Base-by-base conservation (phyloP, 805 yeast genomes). In the Suhomyces canberraensis region DNA sequence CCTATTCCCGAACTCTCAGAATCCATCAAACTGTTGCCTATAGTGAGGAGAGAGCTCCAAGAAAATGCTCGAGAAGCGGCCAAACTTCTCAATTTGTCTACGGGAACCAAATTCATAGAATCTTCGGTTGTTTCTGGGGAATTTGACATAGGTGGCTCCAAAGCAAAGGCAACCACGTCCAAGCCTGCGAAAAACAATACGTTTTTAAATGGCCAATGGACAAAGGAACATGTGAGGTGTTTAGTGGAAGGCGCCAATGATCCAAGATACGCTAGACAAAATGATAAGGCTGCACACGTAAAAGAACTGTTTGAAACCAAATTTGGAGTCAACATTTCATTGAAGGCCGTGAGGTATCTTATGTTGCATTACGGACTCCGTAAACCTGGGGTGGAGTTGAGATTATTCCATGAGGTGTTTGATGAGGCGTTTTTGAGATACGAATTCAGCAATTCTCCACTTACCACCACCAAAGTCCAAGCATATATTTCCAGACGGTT, bases 11-110 rank as follows among this genome's bases (percentile, higher is more conserved):
- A 48, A n/a, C 37, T 61, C 21, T 37, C 42, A 27, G 44, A 42
- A 8, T 45, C 30, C 25, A 42, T 47, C 8, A 60, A 52, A 7
- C 50, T 38, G 16, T 43, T 62, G 29, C 51, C 59, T 4, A 54
- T 54, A n/a, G 40, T 59, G 17, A 47, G 67, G 33, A 47, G 64
- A 14, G 56, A 54, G 28, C 42, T 57, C 13, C 40, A 38, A 27
- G 64, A 60, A 25, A 61, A 53, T 33, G 65, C 67, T 7, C 39
- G 44, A 15, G 64, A 60, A 36, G 67, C 61, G 4, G 66, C 61
- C 2, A 51, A 49, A 34, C 42, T 61, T 5, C 48, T 52, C 29
- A 16, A 8, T 16, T 27, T 29, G n/a, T 4, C 6, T 5, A 5
- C 16, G 11, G 8, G 4, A 7, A 8, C 29, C 5, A 11, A 11